A percentile compares a stretch with the other conserved stretches of the same genome.
These are phyloP conservation scores for Chlorella sp. DNA, from an alignment of 139 green algal species.

Conservation along the genomic window DNA sequence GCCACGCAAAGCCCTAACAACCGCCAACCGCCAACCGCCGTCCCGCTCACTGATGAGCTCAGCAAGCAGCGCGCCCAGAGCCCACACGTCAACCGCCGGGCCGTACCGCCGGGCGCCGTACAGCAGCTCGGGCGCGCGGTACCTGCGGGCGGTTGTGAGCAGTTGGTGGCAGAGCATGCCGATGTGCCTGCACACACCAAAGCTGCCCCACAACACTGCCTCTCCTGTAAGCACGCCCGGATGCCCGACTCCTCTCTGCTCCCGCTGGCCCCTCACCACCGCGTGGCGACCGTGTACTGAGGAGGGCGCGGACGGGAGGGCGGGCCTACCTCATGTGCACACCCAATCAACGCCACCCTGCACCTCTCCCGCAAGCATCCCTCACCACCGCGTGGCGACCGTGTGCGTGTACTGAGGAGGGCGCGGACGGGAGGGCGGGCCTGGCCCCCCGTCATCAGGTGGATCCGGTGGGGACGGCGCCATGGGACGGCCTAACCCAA, in stretches of 20 bases:
- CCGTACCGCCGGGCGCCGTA: conserved; percentile 41
- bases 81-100: conserved; percentile 30
- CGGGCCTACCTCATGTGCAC: too few relatives aligned
- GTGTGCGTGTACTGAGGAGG: conserved; percentile 79
- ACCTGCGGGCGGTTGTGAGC: too few relatives aligned
- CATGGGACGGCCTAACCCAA: conserved; percentile 78
- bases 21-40: too few relatives aligned
- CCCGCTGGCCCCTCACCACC: conserved; percentile 76
- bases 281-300: conserved; percentile 86
- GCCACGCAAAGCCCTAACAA: too few relatives aligned
- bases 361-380: too few relatives aligned
- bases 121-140: conserved; percentile 61
- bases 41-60: conserved; percentile 29
- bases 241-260: too few relatives aligned
- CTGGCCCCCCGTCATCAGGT: neutral
- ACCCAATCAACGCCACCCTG: too few relatives aligned
- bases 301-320: neutral
- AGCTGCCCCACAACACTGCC: too few relatives aligned
- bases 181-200: too few relatives aligned
- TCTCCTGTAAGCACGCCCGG: too few relatives aligned
- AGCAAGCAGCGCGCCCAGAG: conserved; percentile 23
- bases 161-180: too few relatives aligned
- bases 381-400: conserved; percentile 86
- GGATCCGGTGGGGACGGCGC: neutral
- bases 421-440: neutral